Conservation (phyloP, 768 basidiomycete genomes). For the Suillus subluteus region DNA sequence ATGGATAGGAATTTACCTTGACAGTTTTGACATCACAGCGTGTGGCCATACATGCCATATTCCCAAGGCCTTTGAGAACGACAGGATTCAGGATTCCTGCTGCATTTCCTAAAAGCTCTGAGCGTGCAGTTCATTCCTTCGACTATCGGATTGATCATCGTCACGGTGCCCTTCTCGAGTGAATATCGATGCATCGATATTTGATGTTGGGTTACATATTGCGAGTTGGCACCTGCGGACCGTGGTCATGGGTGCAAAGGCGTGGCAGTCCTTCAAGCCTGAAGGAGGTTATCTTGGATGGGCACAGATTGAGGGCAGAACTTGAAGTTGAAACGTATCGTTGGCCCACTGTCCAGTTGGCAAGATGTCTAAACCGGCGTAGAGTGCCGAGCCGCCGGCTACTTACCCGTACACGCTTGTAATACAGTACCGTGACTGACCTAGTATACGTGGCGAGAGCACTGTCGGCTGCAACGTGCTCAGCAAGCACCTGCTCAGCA, state of each 20-base stretch:
- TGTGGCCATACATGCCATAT: neutral
- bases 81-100: neutral
- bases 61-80: neutral
- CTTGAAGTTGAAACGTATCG: neutral
- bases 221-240: neutral
- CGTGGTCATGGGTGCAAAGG: neutral
- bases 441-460: constrained; percentile 1
- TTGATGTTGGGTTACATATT: neutral
- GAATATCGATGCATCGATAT: neutral
- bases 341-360: too few relatives aligned
- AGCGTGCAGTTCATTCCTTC: neutral
- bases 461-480: neutral
- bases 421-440: neutral
- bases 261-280: neutral
- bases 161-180: neutral
- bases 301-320: neutral
- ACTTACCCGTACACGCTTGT: neutral
- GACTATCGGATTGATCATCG: neutral
- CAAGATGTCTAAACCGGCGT: neutral
- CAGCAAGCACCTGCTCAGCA: constrained; percentile 4
- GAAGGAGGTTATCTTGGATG: neutral
- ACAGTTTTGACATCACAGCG: neutral
- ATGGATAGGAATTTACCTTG: neutral
- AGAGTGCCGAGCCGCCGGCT: neutral
- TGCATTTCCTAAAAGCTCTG: neutral